Conservation (phyloP, 805 yeast species). For the Lachancea lanzarotensis region DNA sequence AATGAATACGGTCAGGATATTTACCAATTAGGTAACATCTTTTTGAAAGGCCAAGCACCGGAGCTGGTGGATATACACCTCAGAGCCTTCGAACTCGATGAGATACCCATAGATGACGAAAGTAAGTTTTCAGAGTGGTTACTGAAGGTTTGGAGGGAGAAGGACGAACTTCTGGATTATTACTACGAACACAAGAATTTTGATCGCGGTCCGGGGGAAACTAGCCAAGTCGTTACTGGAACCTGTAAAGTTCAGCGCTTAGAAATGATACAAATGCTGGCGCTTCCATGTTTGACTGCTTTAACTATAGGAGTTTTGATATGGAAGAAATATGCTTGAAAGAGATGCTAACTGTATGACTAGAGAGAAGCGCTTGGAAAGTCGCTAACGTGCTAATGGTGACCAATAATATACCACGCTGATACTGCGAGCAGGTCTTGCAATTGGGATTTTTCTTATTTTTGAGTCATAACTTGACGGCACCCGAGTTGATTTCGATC, state of each 20-base stretch:
- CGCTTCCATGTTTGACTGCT: conserved; percentile 14
- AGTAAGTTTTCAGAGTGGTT: conserved; percentile 76
- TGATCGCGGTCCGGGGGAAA: conserved; percentile 16
- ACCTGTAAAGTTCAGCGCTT: conserved; percentile 17
- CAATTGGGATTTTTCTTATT: no score
- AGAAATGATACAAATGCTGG: conserved; percentile 16
- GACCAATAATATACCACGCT: not conserved
- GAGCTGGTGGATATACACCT: conserved; percentile 56
- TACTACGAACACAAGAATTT: conserved; percentile 55
- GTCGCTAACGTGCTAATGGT: not conserved
- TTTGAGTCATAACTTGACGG: conserved; percentile 19
- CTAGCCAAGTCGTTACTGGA: conserved; percentile 16
- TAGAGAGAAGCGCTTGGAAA: not conserved
- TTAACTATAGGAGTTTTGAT: not conserved
- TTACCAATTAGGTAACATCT: conserved; percentile 58
- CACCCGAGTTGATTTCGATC: conserved; percentile 33
- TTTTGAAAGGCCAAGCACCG: conserved; percentile 69
- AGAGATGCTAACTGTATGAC: conserved; percentile 1
- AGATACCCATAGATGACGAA: conserved; percentile 54
- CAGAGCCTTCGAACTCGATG: conserved; percentile 47
- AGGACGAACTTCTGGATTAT: conserved; percentile 63
- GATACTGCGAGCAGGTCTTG: not conserved
- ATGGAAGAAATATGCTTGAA: conserved; percentile 1
- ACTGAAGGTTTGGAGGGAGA: conserved; percentile 62
- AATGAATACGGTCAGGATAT: conserved; percentile 70